Conservation (phyloP, 129 eudicot species). For the Erigeron canadensis region DNA sequence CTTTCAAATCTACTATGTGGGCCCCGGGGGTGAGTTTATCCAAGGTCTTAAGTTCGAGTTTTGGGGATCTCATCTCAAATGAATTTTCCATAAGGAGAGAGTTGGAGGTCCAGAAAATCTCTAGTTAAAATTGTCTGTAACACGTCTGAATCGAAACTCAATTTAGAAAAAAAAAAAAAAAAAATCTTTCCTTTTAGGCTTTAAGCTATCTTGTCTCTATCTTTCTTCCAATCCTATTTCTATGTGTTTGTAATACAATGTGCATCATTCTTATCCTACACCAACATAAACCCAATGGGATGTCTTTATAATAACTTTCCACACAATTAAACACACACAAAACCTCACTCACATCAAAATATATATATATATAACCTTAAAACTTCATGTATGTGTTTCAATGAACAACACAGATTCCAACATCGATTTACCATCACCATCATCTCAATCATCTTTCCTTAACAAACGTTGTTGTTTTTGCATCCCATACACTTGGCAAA, state of each 20-base stretch:
- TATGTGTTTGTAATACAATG: not conserved
- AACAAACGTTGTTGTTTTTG: constrained; percentile 24
- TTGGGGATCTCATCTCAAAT: no score
- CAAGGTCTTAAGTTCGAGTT: no score
- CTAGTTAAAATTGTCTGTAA: no score
- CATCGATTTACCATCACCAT: constrained; percentile 8
- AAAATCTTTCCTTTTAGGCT: no score
- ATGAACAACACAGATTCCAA: constrained; percentile 7
- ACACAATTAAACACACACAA: not conserved
- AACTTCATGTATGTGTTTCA: not conserved
- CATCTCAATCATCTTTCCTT: not conserved
- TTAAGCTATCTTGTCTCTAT: not conserved
- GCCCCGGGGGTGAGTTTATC: no score
- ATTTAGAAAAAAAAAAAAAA: no score
- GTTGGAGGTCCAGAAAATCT: no score
- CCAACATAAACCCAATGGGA: not conserved
- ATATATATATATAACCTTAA: no score
- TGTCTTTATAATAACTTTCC: not conserved
- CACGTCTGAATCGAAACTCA: no score
- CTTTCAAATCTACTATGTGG: no score
- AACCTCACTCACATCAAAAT: not conserved
- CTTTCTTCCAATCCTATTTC: not conserved
- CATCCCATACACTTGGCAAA: constrained; percentile 25
- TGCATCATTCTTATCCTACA: not conserved
- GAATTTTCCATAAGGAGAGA: no score